Base-by-base conservation (phyloP, 2,329 filamentous ascomycete species). In the Xylaria sp. region DNA sequence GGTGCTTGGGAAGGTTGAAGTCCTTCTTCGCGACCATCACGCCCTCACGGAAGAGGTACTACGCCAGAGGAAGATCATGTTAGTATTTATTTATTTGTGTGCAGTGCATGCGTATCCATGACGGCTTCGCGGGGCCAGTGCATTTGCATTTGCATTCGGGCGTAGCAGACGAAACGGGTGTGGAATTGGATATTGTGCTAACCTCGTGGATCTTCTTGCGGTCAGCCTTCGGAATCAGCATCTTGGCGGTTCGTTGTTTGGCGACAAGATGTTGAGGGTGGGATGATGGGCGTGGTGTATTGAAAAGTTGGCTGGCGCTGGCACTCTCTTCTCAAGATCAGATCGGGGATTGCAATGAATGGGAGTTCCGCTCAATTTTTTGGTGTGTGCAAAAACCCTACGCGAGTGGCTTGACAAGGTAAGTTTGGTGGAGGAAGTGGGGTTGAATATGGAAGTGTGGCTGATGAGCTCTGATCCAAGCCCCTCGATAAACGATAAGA, bases 211-310 rank as follows among this genome's bases (percentile, higher is more conserved):
- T 98, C 92, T 94, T 93, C 93, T 99, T 99, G 89, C 97, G 94
- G 89, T 99, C 96, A 86, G 93, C 92, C 92, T 98, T 98, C 85
- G 96, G 96, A 86, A 99, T 99, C 89, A 99, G 92, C 96, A 89
- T 89, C 92, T 94, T 88, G 83, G 82, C 84, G 84, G 83, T 84
- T 71, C 83, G 70, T 65, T 81, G 79, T 76, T 79, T 77, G 77
- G 70, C 71, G 71, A 70, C 83, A 78, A 79, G 84, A 88, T 85
- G 85, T 85, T 80, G 79, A 79, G 78, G 76, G 81, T 80, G 76
- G 75, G 78, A 79, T 78, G 79, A 53, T 73, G 61, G 74, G 69
- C 73, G 74, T 73, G 72, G 73, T 72, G 73, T 73, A 71, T 74
- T 57, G 63, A 60, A 62, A 69, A 67, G 66, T 72, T 66, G 66